A percentile compares a stretch with the other conserved stretches of the same genome.
phyloP scores from a whole-genome alignment of 257 asterid species.

The Prunella vulgaris region DNA sequence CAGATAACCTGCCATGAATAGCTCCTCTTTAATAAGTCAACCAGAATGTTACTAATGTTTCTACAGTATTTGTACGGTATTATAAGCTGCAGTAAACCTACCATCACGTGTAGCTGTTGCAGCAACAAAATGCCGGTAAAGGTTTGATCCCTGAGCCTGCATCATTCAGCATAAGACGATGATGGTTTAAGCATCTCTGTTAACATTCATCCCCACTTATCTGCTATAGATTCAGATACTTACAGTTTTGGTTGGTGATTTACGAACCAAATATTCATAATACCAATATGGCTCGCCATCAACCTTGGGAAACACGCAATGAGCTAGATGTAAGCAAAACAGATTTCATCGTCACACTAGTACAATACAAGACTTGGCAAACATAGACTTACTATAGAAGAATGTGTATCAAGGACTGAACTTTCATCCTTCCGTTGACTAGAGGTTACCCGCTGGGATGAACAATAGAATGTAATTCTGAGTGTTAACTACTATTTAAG shows the following conservation, averaged over 20 bases:
- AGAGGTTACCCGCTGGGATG: slow-evolving; percentile 77
- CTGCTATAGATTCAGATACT: slow-evolving; percentile 27
- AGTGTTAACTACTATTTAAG: neutral
- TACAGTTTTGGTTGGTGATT: slow-evolving; percentile 83
- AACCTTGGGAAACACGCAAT: slow-evolving; percentile 41
- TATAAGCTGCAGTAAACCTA: slow-evolving; percentile 23
- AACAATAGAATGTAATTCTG: slow-evolving; percentile 24
- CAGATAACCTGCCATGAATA: slow-evolving; percentile 59
- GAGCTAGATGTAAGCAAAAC: slow-evolving; percentile 12
- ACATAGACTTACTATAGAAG: slow-evolving; percentile 61
- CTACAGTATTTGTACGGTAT: neutral
- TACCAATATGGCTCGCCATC: slow-evolving; percentile 92
- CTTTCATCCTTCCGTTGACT: slow-evolving; percentile 87
- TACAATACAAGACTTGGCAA: slow-evolving; percentile 1
- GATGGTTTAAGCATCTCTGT: slow-evolving; percentile 2
- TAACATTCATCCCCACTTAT: neutral
- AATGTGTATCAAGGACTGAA: slow-evolving; percentile 87
- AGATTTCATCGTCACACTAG: neutral
- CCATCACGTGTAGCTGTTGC: slow-evolving; percentile 94
- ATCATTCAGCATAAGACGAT: slow-evolving; percentile 25
- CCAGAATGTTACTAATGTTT: no score
- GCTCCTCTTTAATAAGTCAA: neutral
- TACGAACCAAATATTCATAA: slow-evolving; percentile 83
- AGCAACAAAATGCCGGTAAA: slow-evolving; percentile 77
- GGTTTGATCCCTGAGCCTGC: slow-evolving; percentile 74